Evolutionary conservation across 2,329 filamentous ascomycete species (phyloP).

Genomic region (Calonectria naviculata): DNA sequence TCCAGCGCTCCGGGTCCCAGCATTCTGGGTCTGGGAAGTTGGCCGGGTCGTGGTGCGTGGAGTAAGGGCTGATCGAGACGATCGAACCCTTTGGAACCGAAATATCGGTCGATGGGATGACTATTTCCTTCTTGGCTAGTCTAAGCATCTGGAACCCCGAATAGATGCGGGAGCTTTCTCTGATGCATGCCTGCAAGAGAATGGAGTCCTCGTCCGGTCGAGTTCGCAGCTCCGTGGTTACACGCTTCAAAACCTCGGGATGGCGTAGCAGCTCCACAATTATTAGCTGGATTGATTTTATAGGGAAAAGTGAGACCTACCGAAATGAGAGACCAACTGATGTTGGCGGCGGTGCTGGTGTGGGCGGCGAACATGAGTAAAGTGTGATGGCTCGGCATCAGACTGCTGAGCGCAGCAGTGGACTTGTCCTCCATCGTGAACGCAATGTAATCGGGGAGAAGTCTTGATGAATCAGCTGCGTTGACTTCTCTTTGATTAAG

Average conservation of each 20-base stretch:
- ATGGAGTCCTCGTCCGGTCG: slow-evolving; percentile 7
- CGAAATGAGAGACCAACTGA: slow-evolving; percentile 17
- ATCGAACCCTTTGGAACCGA: slow-evolving; percentile 9
- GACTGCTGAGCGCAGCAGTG: slow-evolving; percentile 12
- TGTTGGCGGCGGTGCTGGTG: slow-evolving; percentile 17
- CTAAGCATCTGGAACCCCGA: slow-evolving; percentile 21
- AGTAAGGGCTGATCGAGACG: slow-evolving; percentile 20
- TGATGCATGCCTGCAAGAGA: slow-evolving; percentile 19
- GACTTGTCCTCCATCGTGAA: slow-evolving; percentile 21
- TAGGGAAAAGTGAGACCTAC: not conserved
- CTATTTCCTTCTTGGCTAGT: slow-evolving; percentile 7
- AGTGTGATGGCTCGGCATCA: slow-evolving; percentile 21
- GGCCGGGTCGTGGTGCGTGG: slow-evolving; percentile 16
- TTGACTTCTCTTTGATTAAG: not conserved
- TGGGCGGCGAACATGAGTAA: slow-evolving; percentile 23
- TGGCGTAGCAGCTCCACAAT: slow-evolving; percentile 8
- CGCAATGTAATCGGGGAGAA: slow-evolving; percentile 12
- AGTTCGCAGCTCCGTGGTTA: slow-evolving; percentile 6
- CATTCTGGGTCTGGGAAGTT: slow-evolving; percentile 16
- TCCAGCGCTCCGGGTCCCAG: slow-evolving; percentile 20
- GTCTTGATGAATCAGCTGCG: not conserved
- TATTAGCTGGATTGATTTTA: not conserved
- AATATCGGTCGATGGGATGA: slow-evolving; percentile 7
- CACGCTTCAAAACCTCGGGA: slow-evolving; percentile 7
- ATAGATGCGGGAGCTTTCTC: slow-evolving; percentile 17